Base-by-base conservation (phyloP, 2,329 filamentous ascomycete genomes). In the Cercospora berteroae region DNA sequence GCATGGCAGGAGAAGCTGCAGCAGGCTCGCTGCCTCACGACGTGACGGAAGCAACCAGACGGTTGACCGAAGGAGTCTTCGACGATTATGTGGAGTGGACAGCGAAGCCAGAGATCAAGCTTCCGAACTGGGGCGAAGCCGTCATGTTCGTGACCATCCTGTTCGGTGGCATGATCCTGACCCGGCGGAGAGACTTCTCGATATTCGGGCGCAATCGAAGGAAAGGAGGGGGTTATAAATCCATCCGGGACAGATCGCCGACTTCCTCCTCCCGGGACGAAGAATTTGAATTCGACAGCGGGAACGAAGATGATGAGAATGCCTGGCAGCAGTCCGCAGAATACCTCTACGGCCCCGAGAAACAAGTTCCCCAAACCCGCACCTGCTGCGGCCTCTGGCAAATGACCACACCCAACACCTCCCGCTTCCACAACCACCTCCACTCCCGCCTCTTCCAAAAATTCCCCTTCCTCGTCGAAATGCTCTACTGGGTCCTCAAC, bases 401-500 rank as follows among this genome's bases (percentile, higher is more conserved):
- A 82, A 85, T 87, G 2, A 39, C 56, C n/a, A 70, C 67, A 3
- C 67, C 69, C 8, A 67, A 69, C 56, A 65, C 61, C 5, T 85
- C 85, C 3, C 83, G 86, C n/a, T 90, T 89, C 77, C 82, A 83
- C 44, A 81, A 84, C 67, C 79, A 89, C 74, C 75, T 85, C 55
- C 88, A 90, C 77, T 89, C 86, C 68, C 82, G 87, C 31, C 81
- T 90, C 60, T 81, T 90, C 68, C 86, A 89, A 75, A 88, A 88
- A 73, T 90, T 87, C 71, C 89, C 89, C 4, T 91, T 91, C 74
- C 77, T 90, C 59, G 83, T 90, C 59, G 89, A 91, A 77, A 90
- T 90, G 87, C 89, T 90, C 76, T 91, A 91, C 80, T 91, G 89
- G 89, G 82, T 85, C 58, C 82, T 90, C 72, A 90, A 88, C 73